A percentile compares a stretch with the other conserved stretches of the same genome.
Conservation (phyloP, 345 rosid genomes). For the Microcos paniculata region DNA sequence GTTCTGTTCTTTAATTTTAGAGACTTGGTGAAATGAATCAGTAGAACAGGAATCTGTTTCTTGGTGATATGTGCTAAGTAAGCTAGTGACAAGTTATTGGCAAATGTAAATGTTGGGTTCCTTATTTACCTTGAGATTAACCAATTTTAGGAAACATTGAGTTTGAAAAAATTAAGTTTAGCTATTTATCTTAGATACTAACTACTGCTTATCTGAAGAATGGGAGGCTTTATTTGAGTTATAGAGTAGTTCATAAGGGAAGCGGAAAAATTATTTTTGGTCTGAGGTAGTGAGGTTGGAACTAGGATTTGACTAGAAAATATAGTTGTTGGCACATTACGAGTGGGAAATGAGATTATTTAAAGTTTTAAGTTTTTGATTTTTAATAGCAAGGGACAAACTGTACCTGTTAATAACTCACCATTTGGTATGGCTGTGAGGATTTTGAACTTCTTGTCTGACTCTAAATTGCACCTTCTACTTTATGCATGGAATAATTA, state of each 20-base stretch:
- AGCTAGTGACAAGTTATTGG: neutral
- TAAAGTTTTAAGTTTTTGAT: neutral
- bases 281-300: neutral
- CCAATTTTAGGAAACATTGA: neutral
- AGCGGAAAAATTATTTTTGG: neutral
- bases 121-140: neutral
- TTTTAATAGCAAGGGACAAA: neutral
- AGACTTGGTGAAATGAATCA: neutral
- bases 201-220: neutral
- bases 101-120: neutral
- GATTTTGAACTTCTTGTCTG: neutral
- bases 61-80: neutral
- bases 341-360: neutral
- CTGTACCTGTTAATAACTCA: neutral
- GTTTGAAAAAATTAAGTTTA: neutral
- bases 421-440: neutral
- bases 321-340: neutral
- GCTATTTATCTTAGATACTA: neutral
- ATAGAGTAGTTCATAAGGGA: neutral
- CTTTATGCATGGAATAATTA: neutral
- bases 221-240: neutral
- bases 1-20: neutral
- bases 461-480: neutral
- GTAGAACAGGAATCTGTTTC: neutral
- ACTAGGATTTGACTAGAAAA: neutral